A percentile compares a stretch with the other conserved stretches of the same genome.
phyloP scores from a whole-genome alignment of 306 rosid species.

The Vigna mungo region DNA sequence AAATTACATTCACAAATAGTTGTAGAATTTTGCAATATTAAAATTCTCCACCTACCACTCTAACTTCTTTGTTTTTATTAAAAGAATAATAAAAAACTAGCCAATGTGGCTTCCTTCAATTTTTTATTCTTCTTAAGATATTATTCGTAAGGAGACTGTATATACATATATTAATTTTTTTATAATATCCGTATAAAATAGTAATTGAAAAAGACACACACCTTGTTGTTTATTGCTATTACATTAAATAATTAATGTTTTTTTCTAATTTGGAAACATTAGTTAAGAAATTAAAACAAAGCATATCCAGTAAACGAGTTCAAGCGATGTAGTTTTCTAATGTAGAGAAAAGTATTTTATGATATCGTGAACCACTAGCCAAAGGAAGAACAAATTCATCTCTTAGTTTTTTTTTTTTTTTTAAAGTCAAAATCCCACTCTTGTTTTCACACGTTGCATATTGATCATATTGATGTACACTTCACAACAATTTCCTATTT shows the following conservation, averaged over 20 bases:
- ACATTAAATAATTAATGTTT: neutral
- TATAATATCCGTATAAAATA: neutral
- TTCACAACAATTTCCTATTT: neutral
- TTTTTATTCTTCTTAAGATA: neutral
- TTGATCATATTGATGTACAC: no score
- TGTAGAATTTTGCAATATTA: neutral
- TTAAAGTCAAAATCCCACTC: neutral
- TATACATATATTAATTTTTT: neutral
- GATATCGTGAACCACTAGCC: neutral
- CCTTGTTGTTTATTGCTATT: neutral
- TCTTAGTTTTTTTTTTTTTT: neutral
- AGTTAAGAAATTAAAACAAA: neutral
- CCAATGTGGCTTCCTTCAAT: neutral
- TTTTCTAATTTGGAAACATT: neutral
- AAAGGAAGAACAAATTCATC: neutral
- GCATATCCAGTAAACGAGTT: constrained; percentile 1
- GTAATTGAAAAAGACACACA: neutral
- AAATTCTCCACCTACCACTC: neutral
- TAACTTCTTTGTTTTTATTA: neutral
- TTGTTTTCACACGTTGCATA: neutral
- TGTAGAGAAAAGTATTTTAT: neutral
- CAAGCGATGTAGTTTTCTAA: neutral
- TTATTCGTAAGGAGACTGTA: neutral
- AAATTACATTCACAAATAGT: neutral
- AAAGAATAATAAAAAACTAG: neutral